Evolutionary conservation across 495 filamentous ascomycete species (phyloP), one percentile per base, ranked within the genome.

Genomic region (Coniosporium apollinis): DNA sequence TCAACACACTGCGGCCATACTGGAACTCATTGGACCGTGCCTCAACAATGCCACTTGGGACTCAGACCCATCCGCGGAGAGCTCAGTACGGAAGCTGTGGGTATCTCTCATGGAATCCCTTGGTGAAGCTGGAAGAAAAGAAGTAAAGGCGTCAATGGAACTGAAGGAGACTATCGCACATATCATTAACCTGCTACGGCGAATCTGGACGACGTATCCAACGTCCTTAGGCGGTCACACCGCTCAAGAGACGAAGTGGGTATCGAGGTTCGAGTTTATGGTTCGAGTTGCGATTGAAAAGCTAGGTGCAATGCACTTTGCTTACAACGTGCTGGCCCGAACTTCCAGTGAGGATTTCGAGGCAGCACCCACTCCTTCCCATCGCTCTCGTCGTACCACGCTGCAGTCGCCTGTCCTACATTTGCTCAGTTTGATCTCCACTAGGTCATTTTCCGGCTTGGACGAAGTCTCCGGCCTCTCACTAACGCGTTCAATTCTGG

Each of bases 81-180:
- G n/a, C n/a, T n/a, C n/a, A n/a, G n/a, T n/a, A n/a, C n/a, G n/a
- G n/a, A n/a, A n/a, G 8, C 61, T 87, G 26, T 94, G 89, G 87
- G 51, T 55, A 8, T 64, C 58, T 30, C 69, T 93, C 19, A 66
- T 76, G 11, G 67, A 58, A 9, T 72, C 81, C 5, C 54, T 94
- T 20, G 74, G 76, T 3, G 66, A 75, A 34, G 86, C 89, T 0
- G 80, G 80, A 4, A 75, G 67, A 28, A 89, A 91, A 55, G 89
- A 97, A 50, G 75, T 97, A 37, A 94, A 84, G 44, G 78, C 86
- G 9, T 82, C 82, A 0, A 67, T 66, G 16, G 85, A 96, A 37
- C 76, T 80, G 4, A 81, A 80, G 57, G 65, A 74, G 33, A 82
- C 84, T 28, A 65, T 92, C 30, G 74, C 82, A 8, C 66, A 73